Evolutionary conservation across 129 eudicot species (phyloP).

Genomic region (Logfia minima): DNA sequence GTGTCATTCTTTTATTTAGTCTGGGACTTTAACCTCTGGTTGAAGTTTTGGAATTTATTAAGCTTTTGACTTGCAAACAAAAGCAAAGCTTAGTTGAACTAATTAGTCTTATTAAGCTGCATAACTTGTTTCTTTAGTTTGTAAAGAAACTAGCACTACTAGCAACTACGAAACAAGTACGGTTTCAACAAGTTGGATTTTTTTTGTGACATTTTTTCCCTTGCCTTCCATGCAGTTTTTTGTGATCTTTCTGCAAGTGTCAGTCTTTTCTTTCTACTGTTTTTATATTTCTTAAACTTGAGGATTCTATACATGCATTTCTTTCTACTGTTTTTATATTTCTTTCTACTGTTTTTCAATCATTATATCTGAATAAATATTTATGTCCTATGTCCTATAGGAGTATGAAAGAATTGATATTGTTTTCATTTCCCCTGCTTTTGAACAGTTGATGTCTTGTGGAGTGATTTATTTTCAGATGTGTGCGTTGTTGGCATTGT

Average conservation of each 20-base stretch:
- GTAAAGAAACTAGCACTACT: not conserved
- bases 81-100: not conserved
- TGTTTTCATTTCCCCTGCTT: slow-evolving; percentile 11
- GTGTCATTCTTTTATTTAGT: slow-evolving; percentile 2
- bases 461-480: not conserved
- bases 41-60: slow-evolving; percentile 3
- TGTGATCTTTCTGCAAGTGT: slow-evolving; percentile 22
- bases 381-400: no score
- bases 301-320: not conserved
- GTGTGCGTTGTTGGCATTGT: slow-evolving; percentile 4
- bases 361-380: no score
- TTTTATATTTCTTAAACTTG: not conserved
- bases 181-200: not conserved
- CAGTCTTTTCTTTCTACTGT: not conserved
- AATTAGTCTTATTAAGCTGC: slow-evolving; percentile 3
- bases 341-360: no score
- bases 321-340: no score
- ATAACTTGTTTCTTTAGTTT: slow-evolving; percentile 3
- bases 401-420: slow-evolving; percentile 6
- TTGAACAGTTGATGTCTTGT: slow-evolving; percentile 1
- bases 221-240: slow-evolving; percentile 4
- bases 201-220: not conserved
- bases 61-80: slow-evolving; percentile 6
- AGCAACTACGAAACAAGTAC: slow-evolving; percentile 11
- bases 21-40: slow-evolving; percentile 5